Conservation (phyloP, 192 early-diverging fungal genomes). For the Globomyces pollinis-pini region DNA sequence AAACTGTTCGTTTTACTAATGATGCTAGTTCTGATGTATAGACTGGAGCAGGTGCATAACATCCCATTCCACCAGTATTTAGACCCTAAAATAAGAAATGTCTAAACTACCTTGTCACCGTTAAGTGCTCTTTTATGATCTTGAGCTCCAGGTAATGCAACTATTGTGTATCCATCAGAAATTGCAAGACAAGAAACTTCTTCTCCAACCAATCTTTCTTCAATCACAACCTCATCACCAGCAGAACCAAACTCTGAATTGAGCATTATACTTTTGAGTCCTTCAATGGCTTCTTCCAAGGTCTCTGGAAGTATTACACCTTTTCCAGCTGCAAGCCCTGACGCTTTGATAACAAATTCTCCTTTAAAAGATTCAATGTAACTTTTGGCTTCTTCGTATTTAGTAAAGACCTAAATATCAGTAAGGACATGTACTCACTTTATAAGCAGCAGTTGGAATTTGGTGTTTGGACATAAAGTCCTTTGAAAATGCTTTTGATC, state of each 20-base stretch:
- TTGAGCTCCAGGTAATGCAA: constrained; percentile 87
- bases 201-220: constrained; percentile 88
- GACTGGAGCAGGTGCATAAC: constrained; percentile 93
- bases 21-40: constrained; percentile 68
- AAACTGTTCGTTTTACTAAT: constrained; percentile 65
- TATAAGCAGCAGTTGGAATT: constrained; percentile 92
- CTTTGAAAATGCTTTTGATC: constrained; percentile 97
- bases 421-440: constrained; percentile 35
- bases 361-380: constrained; percentile 52
- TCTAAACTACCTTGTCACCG: constrained; percentile 60
- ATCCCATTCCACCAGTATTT: constrained; percentile 99
- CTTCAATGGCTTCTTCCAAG: constrained; percentile 75
- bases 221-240: constrained; percentile 85
- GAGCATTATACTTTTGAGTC: constrained; percentile 85
- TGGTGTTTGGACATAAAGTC: constrained; percentile 95
- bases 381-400: constrained; percentile 59
- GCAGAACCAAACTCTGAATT: constrained; percentile 81
- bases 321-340: constrained; percentile 96
- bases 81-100: constrained; percentile 58
- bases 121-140: constrained; percentile 98
- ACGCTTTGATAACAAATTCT: constrained; percentile 89
- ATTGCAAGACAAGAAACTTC: constrained; percentile 89
- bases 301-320: constrained; percentile 87
- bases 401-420: constrained; percentile 68
- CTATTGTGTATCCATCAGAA: constrained; percentile 90